Evolutionary conservation across 148 eudicot species (phyloP), one percentile per base, ranked within the genome.

Genomic region (Silene conica): DNA sequence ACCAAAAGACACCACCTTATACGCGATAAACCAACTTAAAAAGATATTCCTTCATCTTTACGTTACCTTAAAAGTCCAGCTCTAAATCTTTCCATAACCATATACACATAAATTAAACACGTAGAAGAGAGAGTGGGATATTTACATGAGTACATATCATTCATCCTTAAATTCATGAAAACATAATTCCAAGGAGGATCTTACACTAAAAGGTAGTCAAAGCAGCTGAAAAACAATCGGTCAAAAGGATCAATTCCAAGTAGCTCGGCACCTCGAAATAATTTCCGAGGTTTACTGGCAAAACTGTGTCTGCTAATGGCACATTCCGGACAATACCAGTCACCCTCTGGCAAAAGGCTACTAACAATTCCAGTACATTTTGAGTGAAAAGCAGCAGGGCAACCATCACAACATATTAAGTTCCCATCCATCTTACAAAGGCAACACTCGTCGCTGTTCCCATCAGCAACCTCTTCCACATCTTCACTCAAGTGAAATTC

Each of bases 321-420:
- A 78, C 98, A 95, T 81, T 95, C 98, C 13, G 97, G 98, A 80
- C 98, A 95, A 70, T 82, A 90, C 98, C 98, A 95, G 22, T 92
- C 89, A 71, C 98, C 98, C 72, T 92, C 96, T 19, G 98, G 98
- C 88, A 95, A 80, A 76, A 79, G 84, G 86, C 73, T 84, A 69
- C 81, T 83, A 69, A 85, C 83, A 82, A 95, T 90, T 46, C 97
- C 98, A 3, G 90, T 96, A 70, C 99, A 96, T 79, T 83, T 85
- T 48, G 96, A 77, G 84, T 96, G 99, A 79, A 81, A 96, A 68
- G 99, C 97, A 55, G 96, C 92, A 70, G 99, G 99, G 76, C 98
- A 95, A 71, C 98, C 96, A 80, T 95, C 98, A 80, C 98, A 95
- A 70, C 98, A 95, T 82, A 95, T 90, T 73, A 95, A 89, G 80